A percentile compares a stretch with the other conserved stretches of the same genome.
Conservation (phyloP, 441 rosid genomes). For the Euphorbia schlechtendalii region DNA sequence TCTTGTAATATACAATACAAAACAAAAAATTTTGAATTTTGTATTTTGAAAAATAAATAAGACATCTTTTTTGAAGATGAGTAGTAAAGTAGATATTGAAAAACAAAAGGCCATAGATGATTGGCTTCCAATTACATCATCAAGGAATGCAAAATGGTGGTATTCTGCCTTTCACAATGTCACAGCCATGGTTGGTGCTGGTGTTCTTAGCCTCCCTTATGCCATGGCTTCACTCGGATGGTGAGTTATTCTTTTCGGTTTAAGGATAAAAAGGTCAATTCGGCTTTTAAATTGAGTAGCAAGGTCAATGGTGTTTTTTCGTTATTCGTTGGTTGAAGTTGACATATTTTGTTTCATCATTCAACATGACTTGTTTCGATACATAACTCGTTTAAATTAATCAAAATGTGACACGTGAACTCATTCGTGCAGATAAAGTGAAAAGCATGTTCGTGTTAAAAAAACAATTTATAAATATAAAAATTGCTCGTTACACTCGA, state of each 20-base stretch:
- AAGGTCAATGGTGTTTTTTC: too few relatives aligned
- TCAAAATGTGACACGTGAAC: too few relatives aligned
- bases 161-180: conserved; percentile 87
- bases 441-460: too few relatives aligned
- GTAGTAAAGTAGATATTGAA: neutral
- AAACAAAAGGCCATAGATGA: conserved; percentile 41
- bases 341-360: too few relatives aligned
- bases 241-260: conserved; percentile 21
- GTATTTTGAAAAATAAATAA: neutral
- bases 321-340: too few relatives aligned
- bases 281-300: too few relatives aligned
- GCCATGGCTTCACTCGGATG: conserved; percentile 84
- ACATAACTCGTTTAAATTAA: too few relatives aligned
- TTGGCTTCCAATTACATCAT: conserved; percentile 73
- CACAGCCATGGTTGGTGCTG: conserved; percentile 90
- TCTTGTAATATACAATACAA: neutral
- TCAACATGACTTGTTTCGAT: too few relatives aligned
- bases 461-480: too few relatives aligned
- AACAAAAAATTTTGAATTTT: neutral
- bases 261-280: too few relatives aligned
- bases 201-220: conserved; percentile 79
- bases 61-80: neutral
- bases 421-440: too few relatives aligned
- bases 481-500: too few relatives aligned
- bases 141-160: conserved; percentile 85